Base-by-base conservation (phyloP, 495 filamentous ascomycete species). In the Xylaria grammica region DNA sequence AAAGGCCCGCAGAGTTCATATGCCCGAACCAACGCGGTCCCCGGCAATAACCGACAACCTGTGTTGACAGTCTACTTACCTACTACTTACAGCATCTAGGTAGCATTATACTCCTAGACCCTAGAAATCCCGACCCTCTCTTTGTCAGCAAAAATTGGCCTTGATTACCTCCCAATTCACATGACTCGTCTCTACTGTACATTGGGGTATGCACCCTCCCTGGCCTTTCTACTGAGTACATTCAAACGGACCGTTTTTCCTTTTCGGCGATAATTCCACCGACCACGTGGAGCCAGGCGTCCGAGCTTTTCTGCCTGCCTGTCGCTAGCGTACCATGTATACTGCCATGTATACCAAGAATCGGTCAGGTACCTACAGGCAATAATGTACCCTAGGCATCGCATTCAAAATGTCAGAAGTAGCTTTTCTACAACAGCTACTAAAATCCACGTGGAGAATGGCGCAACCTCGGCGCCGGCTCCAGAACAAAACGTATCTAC, bases 381-480 rank as follows among this genome's bases (percentile, higher is more conserved):
- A 17, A 10, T 38, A n/a, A n/a, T n/a, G n/a, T n/a, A n/a, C n/a
- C n/a, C n/a, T n/a, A n/a, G n/a, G n/a, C n/a, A n/a, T n/a, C n/a
- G n/a, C n/a, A n/a, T n/a, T n/a, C n/a, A n/a, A n/a, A n/a, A n/a
- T n/a, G n/a, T n/a, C n/a, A n/a, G n/a, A n/a, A n/a, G n/a, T n/a
- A n/a, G n/a, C n/a, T n/a, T n/a, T n/a, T n/a, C n/a, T n/a, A n/a
- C n/a, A n/a, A n/a, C n/a, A n/a, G n/a, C n/a, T n/a, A n/a, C n/a
- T n/a, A n/a, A n/a, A n/a, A n/a, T n/a, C n/a, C n/a, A 51, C 46
- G 34, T 42, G 48, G 50, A 63, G 60, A 55, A 63, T 48, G 29
- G 50, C 29, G 38, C 29, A 63, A 63, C 50, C n/a, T 63, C 60
- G 60, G 60, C 36, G 24, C 19, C 59, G 48, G 15, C 40, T 42